Percentiles rank a stretch among this genome's conserved stretches.
These are phyloP conservation scores for Wickerhamomyces strasburgensis DNA, from an alignment of 805 yeast species.

Conservation along the genomic window DNA sequence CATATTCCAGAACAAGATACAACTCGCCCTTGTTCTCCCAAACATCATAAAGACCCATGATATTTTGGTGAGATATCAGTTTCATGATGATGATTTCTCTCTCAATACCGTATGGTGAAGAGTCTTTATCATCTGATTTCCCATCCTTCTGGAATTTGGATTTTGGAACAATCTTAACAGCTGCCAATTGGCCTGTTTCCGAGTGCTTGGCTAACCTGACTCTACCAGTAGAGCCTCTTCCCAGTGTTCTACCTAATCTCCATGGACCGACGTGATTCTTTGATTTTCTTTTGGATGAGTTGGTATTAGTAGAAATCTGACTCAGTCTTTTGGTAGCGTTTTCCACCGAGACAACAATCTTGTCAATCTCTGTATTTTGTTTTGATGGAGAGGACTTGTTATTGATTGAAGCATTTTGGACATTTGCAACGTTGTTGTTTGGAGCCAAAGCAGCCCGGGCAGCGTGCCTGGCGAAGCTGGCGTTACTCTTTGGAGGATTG, in stretches of 20 bases:
- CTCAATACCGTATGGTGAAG: conserved; percentile 76
- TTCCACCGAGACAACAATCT: conserved; percentile 26
- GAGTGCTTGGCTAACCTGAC: conserved; percentile 88
- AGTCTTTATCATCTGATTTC: conserved; percentile 41
- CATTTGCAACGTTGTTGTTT: conserved; percentile 17
- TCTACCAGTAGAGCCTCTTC: conserved; percentile 95
- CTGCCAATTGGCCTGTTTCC: conserved; percentile 83
- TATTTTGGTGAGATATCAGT: conserved; percentile 70
- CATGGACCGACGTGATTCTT: conserved; percentile 74
- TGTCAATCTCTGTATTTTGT: conserved; percentile 20
- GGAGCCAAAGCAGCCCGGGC: conserved; percentile 21
- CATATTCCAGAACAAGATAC: conserved; percentile 87
- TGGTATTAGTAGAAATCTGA: conserved; percentile 26
- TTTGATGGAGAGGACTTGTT: not conserved
- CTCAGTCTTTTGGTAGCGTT: conserved; percentile 27
- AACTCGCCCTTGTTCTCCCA: conserved; percentile 83
- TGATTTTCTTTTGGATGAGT: conserved; percentile 26
- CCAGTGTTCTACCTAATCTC: conserved; percentile 91
- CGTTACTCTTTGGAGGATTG: conserved; percentile 5
- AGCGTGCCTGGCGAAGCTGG: conserved; percentile 23
- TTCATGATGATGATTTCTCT: conserved; percentile 85
- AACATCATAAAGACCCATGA: conserved; percentile 74
- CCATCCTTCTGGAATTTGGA: conserved; percentile 48
- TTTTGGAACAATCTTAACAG: conserved; percentile 94
- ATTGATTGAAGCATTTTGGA: conserved; percentile 33